These are phyloP conservation scores for Dactylonectria estremocensis DNA, from an alignment of 2,329 filamentous ascomycete species.

Conservation along the genomic window DNA sequence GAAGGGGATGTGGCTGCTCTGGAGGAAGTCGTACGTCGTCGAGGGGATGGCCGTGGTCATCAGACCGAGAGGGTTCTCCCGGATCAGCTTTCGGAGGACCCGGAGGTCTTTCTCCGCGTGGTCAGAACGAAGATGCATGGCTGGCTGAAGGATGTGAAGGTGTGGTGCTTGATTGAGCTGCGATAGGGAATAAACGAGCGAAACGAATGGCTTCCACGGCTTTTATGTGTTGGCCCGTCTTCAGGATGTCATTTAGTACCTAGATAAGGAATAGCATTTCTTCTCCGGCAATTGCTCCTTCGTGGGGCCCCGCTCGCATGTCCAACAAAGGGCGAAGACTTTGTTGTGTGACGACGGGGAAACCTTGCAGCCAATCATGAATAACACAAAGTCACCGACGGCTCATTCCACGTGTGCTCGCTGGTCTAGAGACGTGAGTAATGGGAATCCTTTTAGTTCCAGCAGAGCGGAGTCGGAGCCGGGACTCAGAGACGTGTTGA, in stretches of 20 bases:
- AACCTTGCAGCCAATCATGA: slow-evolving; percentile 15
- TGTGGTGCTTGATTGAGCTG: rapidly evolving
- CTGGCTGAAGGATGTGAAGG: neutral
- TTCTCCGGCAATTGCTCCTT: neutral
- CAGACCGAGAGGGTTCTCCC: slow-evolving; percentile 73
- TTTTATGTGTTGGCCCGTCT: neutral
- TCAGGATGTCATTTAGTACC: neutral
- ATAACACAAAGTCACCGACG: slow-evolving; percentile 5
- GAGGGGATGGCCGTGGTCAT: slow-evolving; percentile 74
- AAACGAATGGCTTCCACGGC: neutral
- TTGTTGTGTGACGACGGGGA: neutral
- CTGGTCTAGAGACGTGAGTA: slow-evolving; percentile 17
- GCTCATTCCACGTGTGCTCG: neutral
- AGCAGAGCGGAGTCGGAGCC: slow-evolving; percentile 34
- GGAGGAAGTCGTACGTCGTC: slow-evolving; percentile 63
- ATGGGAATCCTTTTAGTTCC: slow-evolving; percentile 3
- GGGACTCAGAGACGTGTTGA: slow-evolving; percentile 5
- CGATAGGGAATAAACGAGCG: neutral
- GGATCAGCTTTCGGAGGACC: slow-evolving; percentile 69
- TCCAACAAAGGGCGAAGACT: neutral
- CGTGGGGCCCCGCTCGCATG: slow-evolving; percentile 1
- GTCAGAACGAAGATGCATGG: slow-evolving; percentile 71
- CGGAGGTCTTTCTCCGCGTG: slow-evolving; percentile 68
- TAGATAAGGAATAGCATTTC: neutral
- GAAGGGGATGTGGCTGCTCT: slow-evolving; percentile 74